phyloP scores from a whole-genome alignment of 225 moss, liverwort and hornwort genomes.

The Marchantia paleacea region DNA sequence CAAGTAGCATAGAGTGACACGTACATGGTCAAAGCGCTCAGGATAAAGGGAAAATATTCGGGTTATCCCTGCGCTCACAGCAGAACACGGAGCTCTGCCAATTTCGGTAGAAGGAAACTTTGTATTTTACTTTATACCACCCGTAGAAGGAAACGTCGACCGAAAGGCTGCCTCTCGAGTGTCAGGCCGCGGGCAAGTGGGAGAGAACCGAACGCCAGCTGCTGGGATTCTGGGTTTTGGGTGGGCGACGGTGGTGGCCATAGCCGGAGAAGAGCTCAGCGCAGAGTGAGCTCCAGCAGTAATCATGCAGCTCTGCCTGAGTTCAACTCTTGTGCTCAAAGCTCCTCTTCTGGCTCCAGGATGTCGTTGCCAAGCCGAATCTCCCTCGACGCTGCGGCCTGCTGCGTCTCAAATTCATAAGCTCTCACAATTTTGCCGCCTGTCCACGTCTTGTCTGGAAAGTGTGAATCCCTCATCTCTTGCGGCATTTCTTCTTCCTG shows the following conservation, averaged over 20 bases:
- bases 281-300: constrained; percentile 1
- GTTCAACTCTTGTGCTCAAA: constrained; percentile 17
- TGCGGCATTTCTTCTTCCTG: constrained; percentile 40
- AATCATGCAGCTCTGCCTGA: constrained; percentile 31
- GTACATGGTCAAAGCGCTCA: neutral
- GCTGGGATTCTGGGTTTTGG: constrained; percentile 18
- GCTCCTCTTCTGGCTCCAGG: neutral
- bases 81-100: neutral
- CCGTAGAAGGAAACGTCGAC: too few relatives aligned
- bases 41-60: neutral
- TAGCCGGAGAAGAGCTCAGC: constrained; percentile 10
- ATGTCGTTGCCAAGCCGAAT: neutral
- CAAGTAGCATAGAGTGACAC: neutral
- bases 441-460: neutral
- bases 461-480: constrained; percentile 6
- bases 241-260: neutral
- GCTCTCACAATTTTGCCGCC: neutral
- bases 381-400: neutral
- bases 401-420: neutral
- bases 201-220: neutral
- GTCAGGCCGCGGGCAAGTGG: neutral
- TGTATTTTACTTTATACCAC: too few relatives aligned
- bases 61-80: neutral
- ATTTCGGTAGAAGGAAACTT: neutral
- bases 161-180: neutral